These are phyloP conservation scores for Galerina marginata DNA, from an alignment of 768 basidiomycete genomes.

Conservation along the genomic window DNA sequence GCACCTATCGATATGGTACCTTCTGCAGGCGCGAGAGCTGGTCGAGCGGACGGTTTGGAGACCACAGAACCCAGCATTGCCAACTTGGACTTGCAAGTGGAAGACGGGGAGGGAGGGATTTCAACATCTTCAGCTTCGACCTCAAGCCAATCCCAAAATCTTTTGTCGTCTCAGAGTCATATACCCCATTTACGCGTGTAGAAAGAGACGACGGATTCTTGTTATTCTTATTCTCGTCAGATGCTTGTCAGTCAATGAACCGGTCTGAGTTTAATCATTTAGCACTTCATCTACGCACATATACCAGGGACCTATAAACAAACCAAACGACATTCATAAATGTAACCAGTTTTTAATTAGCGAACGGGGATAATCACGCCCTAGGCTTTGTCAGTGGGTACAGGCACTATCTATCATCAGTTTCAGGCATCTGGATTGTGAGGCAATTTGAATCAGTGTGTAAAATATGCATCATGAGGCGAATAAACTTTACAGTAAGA, in stretches of 20 bases:
- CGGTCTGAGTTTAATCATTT: background rate
- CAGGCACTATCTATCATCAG: slow-evolving; percentile 11
- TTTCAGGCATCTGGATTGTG: slow-evolving; percentile 31
- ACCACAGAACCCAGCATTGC: slow-evolving; percentile 58
- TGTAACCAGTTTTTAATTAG: slow-evolving; percentile 17
- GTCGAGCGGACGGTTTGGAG: slow-evolving; percentile 69
- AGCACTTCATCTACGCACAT: slow-evolving; percentile 2
- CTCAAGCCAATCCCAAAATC: slow-evolving; percentile 28
- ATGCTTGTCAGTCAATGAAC: slow-evolving; percentile 5
- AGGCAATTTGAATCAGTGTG: background rate
- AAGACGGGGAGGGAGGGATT: slow-evolving; percentile 39
- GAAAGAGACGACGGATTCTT: slow-evolving; percentile 1
- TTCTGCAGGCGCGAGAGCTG: slow-evolving; percentile 68
- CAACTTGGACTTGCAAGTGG: slow-evolving; percentile 46
- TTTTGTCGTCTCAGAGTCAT: slow-evolving; percentile 40
- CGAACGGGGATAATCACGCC: slow-evolving; percentile 4
- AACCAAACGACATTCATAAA: background rate
- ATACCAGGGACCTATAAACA: slow-evolving; percentile 16
- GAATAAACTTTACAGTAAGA: slow-evolving; percentile 67
- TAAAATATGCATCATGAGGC: slow-evolving; percentile 2
- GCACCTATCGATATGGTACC: slow-evolving; percentile 81
- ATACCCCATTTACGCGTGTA: slow-evolving; percentile 50
- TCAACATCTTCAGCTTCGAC: slow-evolving; percentile 26
- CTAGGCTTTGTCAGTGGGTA: slow-evolving; percentile 5
- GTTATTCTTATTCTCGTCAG: slow-evolving; percentile 15